Evolutionary conservation across 2,329 filamentous ascomycete genomes (phyloP).

Genomic region (Phoma sp.): DNA sequence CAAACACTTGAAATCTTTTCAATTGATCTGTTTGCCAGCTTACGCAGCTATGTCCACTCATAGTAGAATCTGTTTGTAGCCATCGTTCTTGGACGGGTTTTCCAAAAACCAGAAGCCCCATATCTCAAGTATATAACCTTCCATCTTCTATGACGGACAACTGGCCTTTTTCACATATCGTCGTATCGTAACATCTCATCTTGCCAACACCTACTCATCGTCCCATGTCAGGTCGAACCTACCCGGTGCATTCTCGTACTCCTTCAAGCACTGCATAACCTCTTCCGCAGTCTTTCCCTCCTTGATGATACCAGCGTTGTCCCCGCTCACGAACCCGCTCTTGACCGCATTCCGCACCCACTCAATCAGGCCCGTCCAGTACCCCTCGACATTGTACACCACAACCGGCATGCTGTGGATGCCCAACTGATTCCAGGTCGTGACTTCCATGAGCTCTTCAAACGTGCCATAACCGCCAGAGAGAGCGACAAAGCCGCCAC

Average conservation of each 20-base stretch:
- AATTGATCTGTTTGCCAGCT: neutral
- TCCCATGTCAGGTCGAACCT: constrained; percentile 85
- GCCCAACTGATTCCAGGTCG: constrained; percentile 94
- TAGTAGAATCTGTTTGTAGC: too few species aligned
- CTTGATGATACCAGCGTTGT: constrained; percentile 77
- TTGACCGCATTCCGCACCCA: constrained; percentile 81
- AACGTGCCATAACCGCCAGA: constrained; percentile 92
- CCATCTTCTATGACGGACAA: neutral
- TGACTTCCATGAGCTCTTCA: constrained; percentile 91
- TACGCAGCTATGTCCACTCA: too few species aligned
- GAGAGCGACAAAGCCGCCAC: constrained; percentile 87
- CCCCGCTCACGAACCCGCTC: constrained; percentile 75
- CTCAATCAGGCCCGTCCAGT: constrained; percentile 84
- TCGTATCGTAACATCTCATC: too few species aligned
- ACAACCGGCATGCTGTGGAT: constrained; percentile 81
- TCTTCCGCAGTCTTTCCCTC: constrained; percentile 75
- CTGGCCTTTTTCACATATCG: too few species aligned
- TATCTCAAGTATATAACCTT: neutral
- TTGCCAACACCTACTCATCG: constrained; percentile 37
- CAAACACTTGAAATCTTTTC: too few species aligned
- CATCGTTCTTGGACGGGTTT: too few species aligned
- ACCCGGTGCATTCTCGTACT: constrained; percentile 77
- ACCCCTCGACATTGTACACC: constrained; percentile 85
- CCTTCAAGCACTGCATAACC: constrained; percentile 70
- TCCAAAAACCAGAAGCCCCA: neutral